Percentiles rank a stretch among this genome's conserved stretches.
Evolutionary conservation across 2,329 filamentous ascomycete genomes (phyloP).

Genomic region (Arthrobotrys megalospora): DNA sequence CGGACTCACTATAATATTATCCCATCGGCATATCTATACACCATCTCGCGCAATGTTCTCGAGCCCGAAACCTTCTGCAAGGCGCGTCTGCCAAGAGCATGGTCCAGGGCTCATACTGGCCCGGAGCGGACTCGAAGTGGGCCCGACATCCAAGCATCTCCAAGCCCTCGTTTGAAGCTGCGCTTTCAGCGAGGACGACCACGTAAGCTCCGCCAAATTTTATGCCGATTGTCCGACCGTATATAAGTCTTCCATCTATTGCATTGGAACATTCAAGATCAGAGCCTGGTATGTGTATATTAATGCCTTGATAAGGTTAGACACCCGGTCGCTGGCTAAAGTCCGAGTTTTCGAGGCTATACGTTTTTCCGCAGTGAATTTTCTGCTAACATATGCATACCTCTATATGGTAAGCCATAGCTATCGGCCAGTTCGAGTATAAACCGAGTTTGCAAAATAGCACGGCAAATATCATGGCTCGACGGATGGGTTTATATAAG

Average conservation of each 20-base stretch:
- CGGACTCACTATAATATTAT: not conserved
- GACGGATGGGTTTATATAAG: too few species aligned
- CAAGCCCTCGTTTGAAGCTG: slow-evolving; percentile 6
- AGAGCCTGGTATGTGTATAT: not conserved
- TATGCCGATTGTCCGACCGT: slow-evolving; percentile 25
- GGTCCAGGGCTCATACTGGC: slow-evolving; percentile 7
- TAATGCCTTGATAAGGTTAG: not conserved
- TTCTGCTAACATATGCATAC: too few species aligned
- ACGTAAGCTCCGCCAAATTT: slow-evolving; percentile 20
- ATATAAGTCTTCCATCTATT: not conserved
- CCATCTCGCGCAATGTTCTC: slow-evolving; percentile 7
- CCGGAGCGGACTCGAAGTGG: slow-evolving; percentile 16
- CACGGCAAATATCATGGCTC: too few species aligned
- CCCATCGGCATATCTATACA: not conserved
- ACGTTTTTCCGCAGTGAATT: too few species aligned
- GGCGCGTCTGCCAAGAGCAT: slow-evolving; percentile 21
- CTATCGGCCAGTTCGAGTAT: too few species aligned
- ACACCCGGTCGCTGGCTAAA: not conserved
- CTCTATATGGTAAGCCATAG: too few species aligned
- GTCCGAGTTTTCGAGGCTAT: too few species aligned
- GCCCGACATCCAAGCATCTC: slow-evolving; percentile 18
- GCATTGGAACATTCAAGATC: not conserved
- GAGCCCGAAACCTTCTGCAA: slow-evolving; percentile 24
- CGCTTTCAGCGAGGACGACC: slow-evolving; percentile 7
- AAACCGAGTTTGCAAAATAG: too few species aligned